Evolutionary conservation across 2,329 filamentous ascomycete genomes (phyloP), one percentile per base, ranked within the genome.

Genomic region (Fusarium staphyleae): DNA sequence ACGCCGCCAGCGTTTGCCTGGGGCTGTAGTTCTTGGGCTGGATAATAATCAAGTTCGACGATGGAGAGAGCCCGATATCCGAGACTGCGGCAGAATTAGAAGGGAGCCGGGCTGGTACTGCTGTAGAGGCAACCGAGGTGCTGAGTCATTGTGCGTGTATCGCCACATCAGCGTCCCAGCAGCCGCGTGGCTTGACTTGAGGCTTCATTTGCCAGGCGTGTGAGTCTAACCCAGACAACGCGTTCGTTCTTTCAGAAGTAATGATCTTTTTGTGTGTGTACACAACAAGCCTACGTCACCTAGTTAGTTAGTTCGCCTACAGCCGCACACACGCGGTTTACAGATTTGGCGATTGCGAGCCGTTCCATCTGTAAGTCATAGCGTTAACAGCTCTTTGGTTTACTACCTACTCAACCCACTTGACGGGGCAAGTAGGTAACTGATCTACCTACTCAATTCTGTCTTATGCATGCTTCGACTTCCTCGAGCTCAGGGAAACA

Each of bases 401-500:
- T n/a, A n/a, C n/a, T n/a, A n/a, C n/a, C 14, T 34, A 13, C 2
- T 10, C 13, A 5, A 11, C 18, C 2, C 12, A 5, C 19, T 19
- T 51, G 9, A 56, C 14, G 8, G 10, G 33, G 30, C 33, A 32
- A 63, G 41, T 13, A 32, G 61, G 41, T 13, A 71, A 32, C 67
- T 63, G 70, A 40, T 57, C 57, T 4, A 72, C 41, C 18, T 59
- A 68, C n/a, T 57, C 46, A 35, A 44, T 30, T 9, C 43, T 42
- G 35, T 71, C 65, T 14, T 48, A 45, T 14, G 54, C 37, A 26
- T 69, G 62, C 51, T 68, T 67, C 28, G 15, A 47, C 57, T 10
- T 61, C 43, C 28, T 54, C 49, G 12, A 69, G 40, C 4, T 67
- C 54, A 0, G 65, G 61, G 13, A 65, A 68, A 9, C n/a, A 69